Evolutionary conservation across 192 early-diverging fungal species (phyloP).

Genomic region (Dimargaris verticillata): DNA sequence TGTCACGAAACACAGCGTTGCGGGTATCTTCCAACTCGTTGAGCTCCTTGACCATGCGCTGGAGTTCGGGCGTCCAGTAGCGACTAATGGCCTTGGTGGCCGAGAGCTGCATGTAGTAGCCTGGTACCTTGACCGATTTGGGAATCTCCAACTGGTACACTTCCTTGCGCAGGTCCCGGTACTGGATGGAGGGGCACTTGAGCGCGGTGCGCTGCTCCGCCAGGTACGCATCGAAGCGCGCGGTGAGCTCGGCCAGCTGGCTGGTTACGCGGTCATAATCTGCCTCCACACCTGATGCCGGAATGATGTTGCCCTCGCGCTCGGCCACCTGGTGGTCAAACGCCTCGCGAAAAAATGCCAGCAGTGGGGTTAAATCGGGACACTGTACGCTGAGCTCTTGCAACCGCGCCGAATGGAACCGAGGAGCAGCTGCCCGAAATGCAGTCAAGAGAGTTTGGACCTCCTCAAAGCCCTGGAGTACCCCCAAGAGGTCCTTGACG

Average conservation of each 20-base stretch:
- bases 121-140: conserved; percentile 51
- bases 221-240: conserved; percentile 47
- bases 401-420: conserved; percentile 41
- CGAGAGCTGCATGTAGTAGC: conserved; percentile 57
- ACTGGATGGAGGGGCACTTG: conserved; percentile 51
- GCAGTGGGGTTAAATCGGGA: conserved; percentile 35
- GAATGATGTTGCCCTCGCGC: conserved; percentile 41
- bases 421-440: conserved; percentile 15
- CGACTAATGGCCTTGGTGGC: conserved; percentile 65
- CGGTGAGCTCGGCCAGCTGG: conserved; percentile 39
- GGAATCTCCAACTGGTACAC: conserved; percentile 87
- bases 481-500: conserved; percentile 65
- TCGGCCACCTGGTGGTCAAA: conserved; percentile 53
- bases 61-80: conserved; percentile 63
- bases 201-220: conserved; percentile 42
- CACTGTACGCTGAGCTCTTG: conserved; percentile 24
- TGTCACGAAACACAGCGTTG: conserved; percentile 53
- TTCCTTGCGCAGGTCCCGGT: conserved; percentile 90
- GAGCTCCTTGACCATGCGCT: conserved; percentile 44
- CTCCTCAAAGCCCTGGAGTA: conserved; percentile 39
- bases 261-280: conserved; percentile 57
- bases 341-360: conserved; percentile 55
- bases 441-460: conserved; percentile 25
- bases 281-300: conserved; percentile 51
- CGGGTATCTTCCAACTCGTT: conserved; percentile 71